Base-by-base conservation (phyloP, 305 asterid species). In the Fraxinus paxiana region DNA sequence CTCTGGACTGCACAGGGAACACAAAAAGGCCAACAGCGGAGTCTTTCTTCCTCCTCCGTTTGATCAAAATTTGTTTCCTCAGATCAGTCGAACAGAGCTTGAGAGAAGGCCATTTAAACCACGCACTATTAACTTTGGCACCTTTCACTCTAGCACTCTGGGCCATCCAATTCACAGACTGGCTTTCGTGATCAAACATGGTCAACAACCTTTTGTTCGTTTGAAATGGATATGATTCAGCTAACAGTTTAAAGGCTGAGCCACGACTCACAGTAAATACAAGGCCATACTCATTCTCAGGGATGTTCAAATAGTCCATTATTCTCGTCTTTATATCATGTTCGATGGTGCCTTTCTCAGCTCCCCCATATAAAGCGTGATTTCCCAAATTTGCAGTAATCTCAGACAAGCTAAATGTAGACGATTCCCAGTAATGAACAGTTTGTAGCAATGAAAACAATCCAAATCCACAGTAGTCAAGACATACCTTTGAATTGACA, bases 21-120 rank as follows among this genome's bases (percentile, higher is more conserved):
- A 92, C 97, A 61, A 95, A 95, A 69, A 95, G 97, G 43, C 99
- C 99, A 13, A 91, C 88, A 0, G 99, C 97, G 3, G 97, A 87
- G 84, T 92, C 98, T 87, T 94, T 95, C 88, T 91, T 95, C 75
- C 92, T 87, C 86, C 85, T 94, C 86, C 89, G 92, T 76, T 91
- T 95, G 81, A 80, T 90, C 6, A 94, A 87, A 56, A 95, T 95
- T 82, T 90, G 98, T 87, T 95, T 94, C 77, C 96, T 88, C 24
- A 95, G 79, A 77, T 95, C 99, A 69, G 98, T 91, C 5, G 99
- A 94, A 78, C 99, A 94, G 78, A 95, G 92, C 75, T 95, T 95
- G 34, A 95, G 88, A 10, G 98, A 91, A n/a, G 99, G 99, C 99
- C 99, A 95, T 83, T 90, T 91, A 80, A 92, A 95, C 99, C 99